These are phyloP conservation scores for Brassica balearica DNA, from an alignment of 441 rosid species.

Conservation along the genomic window DNA sequence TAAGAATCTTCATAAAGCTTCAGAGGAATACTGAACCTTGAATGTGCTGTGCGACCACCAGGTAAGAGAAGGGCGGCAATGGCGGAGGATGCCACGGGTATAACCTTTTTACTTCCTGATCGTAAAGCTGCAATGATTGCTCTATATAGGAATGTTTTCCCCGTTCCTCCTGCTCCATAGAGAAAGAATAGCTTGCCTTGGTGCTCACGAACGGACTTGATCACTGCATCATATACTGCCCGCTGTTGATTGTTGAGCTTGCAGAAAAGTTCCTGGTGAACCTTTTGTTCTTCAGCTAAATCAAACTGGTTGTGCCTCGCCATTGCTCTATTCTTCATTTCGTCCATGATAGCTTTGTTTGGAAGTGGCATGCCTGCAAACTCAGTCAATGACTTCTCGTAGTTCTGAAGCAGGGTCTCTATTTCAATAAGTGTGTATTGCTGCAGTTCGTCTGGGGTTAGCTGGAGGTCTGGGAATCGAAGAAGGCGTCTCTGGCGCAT, in stretches of 20 bases:
- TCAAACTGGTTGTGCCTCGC: not conserved
- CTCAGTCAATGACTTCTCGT: not conserved
- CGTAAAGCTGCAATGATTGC: not conserved
- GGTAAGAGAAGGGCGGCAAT: not conserved
- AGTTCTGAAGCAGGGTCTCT: not conserved
- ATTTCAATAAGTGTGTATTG: not conserved
- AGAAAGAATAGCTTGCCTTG: not conserved
- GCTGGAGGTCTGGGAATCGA: not conserved
- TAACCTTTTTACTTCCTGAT: not conserved
- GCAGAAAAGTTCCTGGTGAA: not conserved
- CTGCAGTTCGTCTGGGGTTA: not conserved
- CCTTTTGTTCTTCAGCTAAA: not conserved
- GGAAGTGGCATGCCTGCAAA: not conserved
- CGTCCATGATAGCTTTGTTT: not conserved
- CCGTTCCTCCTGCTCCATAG: not conserved
- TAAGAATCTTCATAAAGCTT: too few relatives aligned
- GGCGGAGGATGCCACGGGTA: not conserved
- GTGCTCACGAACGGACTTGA: not conserved
- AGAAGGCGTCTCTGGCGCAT: not conserved
- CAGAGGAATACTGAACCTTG: not conserved
- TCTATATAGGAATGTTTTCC: not conserved
- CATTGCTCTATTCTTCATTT: not conserved
- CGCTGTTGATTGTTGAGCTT: not conserved
- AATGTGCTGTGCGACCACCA: not conserved
- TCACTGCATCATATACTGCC: not conserved